Base-by-base conservation (phyloP, 441 rosid genomes). In the Erodium trifolium region DNA sequence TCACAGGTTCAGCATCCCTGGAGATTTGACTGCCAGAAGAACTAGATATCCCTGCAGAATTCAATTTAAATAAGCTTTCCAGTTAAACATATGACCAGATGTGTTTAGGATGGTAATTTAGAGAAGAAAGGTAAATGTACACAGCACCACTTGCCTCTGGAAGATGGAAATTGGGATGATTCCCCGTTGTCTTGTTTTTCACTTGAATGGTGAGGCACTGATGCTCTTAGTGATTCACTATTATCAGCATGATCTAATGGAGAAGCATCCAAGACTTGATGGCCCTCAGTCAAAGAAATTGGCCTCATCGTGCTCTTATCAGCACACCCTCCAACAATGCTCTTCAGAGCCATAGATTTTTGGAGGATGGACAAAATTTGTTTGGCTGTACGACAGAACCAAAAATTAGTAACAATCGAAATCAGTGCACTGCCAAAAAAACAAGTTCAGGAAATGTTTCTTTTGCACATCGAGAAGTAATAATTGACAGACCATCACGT, bases 281-380 rank as follows among this genome's bases (percentile, higher is more conserved):
- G 68, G 63, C 43, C 70, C 74, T 76, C 67, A 5, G 39, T n/a
- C 2, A 72, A 72, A 57, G 76, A 75, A 68, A 68, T 65, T 31
- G 69, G 67, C 34, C 6, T 57, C 68, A 4, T 66, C 62, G 11
- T 47, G 66, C 39, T 67, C 63, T 71, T 71, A 39, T 72, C 49
- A 49, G 37, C 19, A 70, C 71, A 51, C 16, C 62, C 72, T 11
- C 66, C 80, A 71, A 49, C 72, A 77, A 67, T n/a, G 72, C 67
- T 77, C 67, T 69, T 78, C 60, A 65, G 68, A 62, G 59, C 74
- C 65, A 70, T 59, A 55, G 82, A 92, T 72, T 80, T 90, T 70
- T 72, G 84, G 65, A 90, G 96, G 76, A 85, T 68, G 64, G 92
- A 84, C 78, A 92, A 74, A 63, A 92, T 88, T 67, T 85, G 87